These are phyloP conservation scores for Wallacemonas sp. DNA, from an alignment of 208 protist species.

Conservation along the genomic window DNA sequence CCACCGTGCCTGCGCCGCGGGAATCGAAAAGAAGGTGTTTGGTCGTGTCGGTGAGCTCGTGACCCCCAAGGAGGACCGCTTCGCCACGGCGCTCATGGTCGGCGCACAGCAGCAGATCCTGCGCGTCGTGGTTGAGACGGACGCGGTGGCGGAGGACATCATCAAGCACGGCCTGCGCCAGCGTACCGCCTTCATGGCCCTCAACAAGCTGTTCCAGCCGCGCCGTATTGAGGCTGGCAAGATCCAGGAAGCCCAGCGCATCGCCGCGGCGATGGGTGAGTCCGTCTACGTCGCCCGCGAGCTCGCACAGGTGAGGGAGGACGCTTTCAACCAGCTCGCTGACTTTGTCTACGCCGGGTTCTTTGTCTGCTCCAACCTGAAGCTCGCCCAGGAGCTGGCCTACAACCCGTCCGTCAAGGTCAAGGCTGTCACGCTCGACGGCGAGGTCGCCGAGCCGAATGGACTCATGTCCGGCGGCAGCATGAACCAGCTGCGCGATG, in stretches of 20 bases:
- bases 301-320: conserved; percentile 65
- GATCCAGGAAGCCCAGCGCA: conserved; percentile 36
- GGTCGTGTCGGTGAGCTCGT: conserved; percentile 96
- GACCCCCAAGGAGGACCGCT: conserved; percentile 59
- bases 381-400: conserved; percentile 83
- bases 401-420: conserved; percentile 71
- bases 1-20: conserved; percentile 37
- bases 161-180: conserved; percentile 92
- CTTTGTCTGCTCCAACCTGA: conserved; percentile 93
- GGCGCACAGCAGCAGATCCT: conserved; percentile 92
- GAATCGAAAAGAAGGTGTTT: conserved; percentile 58
- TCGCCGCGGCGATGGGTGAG: conserved; percentile 39
- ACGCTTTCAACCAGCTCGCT: conserved; percentile 26
- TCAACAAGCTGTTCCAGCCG: conserved; percentile 87
- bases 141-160: conserved; percentile 92
- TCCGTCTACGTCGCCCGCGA: conserved; percentile 71
- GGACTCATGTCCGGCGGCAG: conserved; percentile 98
- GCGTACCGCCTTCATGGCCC: conserved; percentile 98
- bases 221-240: conserved; percentile 28
- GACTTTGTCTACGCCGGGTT: conserved; percentile 97
- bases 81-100: conserved; percentile 92
- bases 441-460: conserved; percentile 97
- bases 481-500: conserved; percentile 66
- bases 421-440: conserved; percentile 98
- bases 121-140: conserved; percentile 95